A percentile compares a stretch with the other conserved stretches of the same genome.
phyloP scores from a whole-genome alignment of 2,329 filamentous ascomycete genomes.

The Colletotrichum tamarilloi region DNA sequence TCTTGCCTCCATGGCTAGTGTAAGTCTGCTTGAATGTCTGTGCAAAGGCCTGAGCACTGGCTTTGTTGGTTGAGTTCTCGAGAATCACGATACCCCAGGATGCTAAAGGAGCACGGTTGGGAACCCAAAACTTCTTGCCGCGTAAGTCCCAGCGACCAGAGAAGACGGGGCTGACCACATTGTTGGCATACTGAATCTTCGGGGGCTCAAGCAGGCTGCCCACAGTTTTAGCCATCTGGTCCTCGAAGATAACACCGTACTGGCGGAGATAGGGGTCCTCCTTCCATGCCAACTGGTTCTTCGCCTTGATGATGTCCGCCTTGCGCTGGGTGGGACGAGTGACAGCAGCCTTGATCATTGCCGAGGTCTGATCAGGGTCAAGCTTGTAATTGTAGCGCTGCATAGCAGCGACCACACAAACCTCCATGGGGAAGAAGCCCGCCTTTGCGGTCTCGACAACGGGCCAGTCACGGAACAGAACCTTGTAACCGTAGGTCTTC shows the following conservation, averaged over 20 bases:
- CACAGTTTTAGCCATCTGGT: conserved; percentile 72
- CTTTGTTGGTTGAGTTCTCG: conserved; percentile 61
- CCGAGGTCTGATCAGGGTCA: conserved; percentile 72
- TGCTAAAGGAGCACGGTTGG: conserved; percentile 70
- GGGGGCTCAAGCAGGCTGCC: conserved; percentile 80
- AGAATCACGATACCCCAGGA: conserved; percentile 83
- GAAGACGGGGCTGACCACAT: conserved; percentile 69
- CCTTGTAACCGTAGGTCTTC: conserved; percentile 62
- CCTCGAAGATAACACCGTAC: conserved; percentile 79
- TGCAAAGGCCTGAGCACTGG: conserved; percentile 69
- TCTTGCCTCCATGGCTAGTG: conserved; percentile 60
- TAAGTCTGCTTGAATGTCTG: conserved; percentile 57
- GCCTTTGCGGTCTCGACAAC: conserved; percentile 67
- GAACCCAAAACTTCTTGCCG: conserved; percentile 78
- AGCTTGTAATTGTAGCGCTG: conserved; percentile 74
- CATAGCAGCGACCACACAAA: conserved; percentile 62
- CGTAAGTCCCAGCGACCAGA: conserved; percentile 89
- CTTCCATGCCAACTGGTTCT: conserved; percentile 74
- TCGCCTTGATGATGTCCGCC: conserved; percentile 73
- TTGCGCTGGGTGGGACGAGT: conserved; percentile 78
- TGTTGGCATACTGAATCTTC: conserved; percentile 73
- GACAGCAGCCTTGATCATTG: conserved; percentile 96
- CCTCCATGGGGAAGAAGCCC: conserved; percentile 71
- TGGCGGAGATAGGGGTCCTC: conserved; percentile 76
- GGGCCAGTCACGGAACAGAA: conserved; percentile 62